phyloP scores from a whole-genome alignment of 108 stramenopile genomes.

The Pelagomonas calceolata region DNA sequence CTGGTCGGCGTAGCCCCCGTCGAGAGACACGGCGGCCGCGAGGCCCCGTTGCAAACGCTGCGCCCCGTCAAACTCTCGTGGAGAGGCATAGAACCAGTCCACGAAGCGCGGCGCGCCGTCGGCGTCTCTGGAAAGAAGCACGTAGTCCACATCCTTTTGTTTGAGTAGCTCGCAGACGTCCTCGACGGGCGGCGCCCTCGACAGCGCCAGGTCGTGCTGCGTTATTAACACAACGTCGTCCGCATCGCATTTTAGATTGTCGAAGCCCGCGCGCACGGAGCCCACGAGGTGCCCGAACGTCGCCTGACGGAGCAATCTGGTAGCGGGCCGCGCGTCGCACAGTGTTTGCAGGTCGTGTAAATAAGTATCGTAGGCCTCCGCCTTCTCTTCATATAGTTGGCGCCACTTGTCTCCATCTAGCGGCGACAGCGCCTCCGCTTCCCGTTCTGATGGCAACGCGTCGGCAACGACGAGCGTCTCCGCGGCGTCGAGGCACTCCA shows the following conservation, averaged over 20 bases:
- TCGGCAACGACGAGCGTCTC: background rate
- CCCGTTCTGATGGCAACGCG: background rate
- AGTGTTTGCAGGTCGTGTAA: background rate
- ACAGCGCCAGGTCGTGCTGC: background rate
- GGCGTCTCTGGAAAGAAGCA: background rate
- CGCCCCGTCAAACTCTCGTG: background rate
- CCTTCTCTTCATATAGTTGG: background rate
- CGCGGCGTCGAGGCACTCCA: no score
- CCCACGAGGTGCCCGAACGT: background rate
- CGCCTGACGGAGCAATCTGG: background rate
- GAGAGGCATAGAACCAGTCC: background rate
- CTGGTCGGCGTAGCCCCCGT: background rate
- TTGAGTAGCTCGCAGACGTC: background rate
- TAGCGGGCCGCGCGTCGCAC: background rate
- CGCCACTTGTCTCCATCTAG: background rate
- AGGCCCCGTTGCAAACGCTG: no score
- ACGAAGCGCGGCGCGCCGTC: background rate
- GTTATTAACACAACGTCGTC: background rate
- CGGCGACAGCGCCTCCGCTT: background rate
- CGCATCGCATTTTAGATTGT: background rate
- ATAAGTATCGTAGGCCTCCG: background rate
- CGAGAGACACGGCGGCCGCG: no score
- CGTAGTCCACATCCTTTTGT: background rate
- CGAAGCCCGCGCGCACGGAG: background rate
- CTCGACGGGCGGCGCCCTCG: background rate